phyloP scores from a whole-genome alignment of 768 basidiomycete genomes.

The Lyophyllum shimeji region DNA sequence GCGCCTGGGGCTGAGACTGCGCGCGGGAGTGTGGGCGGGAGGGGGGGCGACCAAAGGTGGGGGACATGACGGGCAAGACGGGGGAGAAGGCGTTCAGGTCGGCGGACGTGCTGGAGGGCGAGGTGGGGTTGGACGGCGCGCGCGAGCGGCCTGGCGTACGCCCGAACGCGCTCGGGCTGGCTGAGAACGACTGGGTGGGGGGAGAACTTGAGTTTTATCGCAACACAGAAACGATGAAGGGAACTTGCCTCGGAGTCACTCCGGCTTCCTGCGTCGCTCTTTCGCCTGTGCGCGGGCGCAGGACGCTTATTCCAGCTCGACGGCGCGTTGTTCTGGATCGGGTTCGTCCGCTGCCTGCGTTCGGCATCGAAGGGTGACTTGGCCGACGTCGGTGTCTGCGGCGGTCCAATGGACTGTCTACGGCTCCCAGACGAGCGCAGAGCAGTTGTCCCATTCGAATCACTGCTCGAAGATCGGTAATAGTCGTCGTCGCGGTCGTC shows the following conservation, averaged over 20 bases:
- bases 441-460: slow-evolving; percentile 40
- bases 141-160: slow-evolving; percentile 51
- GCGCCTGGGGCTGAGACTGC: slow-evolving; percentile 45
- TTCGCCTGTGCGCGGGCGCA: slow-evolving; percentile 63
- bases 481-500: slow-evolving; percentile 31
- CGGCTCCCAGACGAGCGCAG: slow-evolving; percentile 41
- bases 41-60: slow-evolving; percentile 35
- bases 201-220: not conserved
- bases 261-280: slow-evolving; percentile 70
- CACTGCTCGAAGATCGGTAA: slow-evolving; percentile 55
- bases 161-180: slow-evolving; percentile 43
- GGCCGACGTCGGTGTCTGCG: slow-evolving; percentile 56
- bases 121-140: slow-evolving; percentile 73
- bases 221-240: slow-evolving; percentile 9
- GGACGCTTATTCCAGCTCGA: slow-evolving; percentile 77
- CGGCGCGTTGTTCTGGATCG: slow-evolving; percentile 56
- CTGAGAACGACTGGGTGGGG: slow-evolving; percentile 31
- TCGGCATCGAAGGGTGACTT: slow-evolving; percentile 70
- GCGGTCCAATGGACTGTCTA: slow-evolving; percentile 49
- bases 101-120: slow-evolving; percentile 37
- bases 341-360: slow-evolving; percentile 69
- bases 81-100: slow-evolving; percentile 29
- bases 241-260: slow-evolving; percentile 75
- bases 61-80: slow-evolving; percentile 40
- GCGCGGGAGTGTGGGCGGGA: slow-evolving; percentile 70